These are phyloP conservation scores for Lantana camara DNA, from an alignment of 257 asterid genomes.

Conservation along the genomic window DNA sequence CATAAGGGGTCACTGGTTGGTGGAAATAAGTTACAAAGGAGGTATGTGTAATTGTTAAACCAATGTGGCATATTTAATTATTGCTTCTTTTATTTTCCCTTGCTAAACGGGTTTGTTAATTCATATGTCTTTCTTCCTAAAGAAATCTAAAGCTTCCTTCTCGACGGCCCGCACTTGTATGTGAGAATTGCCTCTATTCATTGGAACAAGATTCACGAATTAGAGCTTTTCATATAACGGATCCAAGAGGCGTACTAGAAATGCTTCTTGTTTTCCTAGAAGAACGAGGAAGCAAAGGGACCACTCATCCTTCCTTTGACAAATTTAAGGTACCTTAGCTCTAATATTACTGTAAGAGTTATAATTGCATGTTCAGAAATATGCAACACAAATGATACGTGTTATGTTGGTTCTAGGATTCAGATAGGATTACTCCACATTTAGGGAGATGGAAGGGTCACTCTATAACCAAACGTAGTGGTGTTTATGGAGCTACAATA, in stretches of 20 bases:
- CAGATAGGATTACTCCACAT: slow-evolving; percentile 59
- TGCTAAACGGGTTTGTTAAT: no score
- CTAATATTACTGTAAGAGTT: background rate
- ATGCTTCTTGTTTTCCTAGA: slow-evolving; percentile 85
- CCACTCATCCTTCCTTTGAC: slow-evolving; percentile 63
- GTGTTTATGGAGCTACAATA: slow-evolving; percentile 91
- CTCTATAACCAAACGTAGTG: slow-evolving; percentile 85
- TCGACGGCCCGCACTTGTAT: slow-evolving; percentile 78
- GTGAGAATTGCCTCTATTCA: slow-evolving; percentile 90
- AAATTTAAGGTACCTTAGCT: slow-evolving; percentile 48
- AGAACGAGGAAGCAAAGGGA: slow-evolving; percentile 58
- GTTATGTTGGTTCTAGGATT: slow-evolving; percentile 49
- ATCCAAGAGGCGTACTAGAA: slow-evolving; percentile 73
- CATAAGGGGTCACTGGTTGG: no score
- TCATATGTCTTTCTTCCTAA: slow-evolving; percentile 23
- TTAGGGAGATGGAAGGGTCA: slow-evolving; percentile 92
- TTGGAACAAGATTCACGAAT: slow-evolving; percentile 69
- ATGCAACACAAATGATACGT: slow-evolving; percentile 22
- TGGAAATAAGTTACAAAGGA: no score
- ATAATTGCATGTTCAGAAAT: slow-evolving; percentile 17
- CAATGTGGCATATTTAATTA: no score
- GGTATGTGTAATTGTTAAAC: no score
- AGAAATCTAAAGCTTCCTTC: slow-evolving; percentile 96
- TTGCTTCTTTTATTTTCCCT: no score
- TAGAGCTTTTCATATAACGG: slow-evolving; percentile 83